phyloP scores from a whole-genome alignment of 2,329 filamentous ascomycete genomes.

The Aureobasidium namibiae region DNA sequence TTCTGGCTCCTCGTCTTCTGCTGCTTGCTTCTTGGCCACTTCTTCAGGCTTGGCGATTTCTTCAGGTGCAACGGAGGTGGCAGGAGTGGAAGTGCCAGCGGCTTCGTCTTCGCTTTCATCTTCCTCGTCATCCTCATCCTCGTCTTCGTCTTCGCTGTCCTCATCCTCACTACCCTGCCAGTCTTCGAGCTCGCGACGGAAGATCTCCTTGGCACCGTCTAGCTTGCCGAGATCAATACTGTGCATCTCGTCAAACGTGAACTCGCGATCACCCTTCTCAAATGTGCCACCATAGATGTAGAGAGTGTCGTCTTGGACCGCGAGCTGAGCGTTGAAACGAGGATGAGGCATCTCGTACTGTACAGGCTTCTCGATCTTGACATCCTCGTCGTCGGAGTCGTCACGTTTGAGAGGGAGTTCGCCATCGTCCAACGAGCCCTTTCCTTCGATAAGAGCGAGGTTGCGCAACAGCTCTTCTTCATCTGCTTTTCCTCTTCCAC shows the following conservation, averaged over 20 bases:
- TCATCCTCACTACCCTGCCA: slow-evolving; percentile 56
- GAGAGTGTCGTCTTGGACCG: slow-evolving; percentile 84
- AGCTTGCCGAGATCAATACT: slow-evolving; percentile 90
- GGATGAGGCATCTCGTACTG: slow-evolving; percentile 80
- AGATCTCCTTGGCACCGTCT: slow-evolving; percentile 88
- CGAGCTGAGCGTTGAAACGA: slow-evolving; percentile 82
- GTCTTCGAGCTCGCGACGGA: slow-evolving; percentile 74
- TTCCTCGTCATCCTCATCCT: slow-evolving; percentile 45
- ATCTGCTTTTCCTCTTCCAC: slow-evolving; percentile 76
- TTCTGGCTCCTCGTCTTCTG: slow-evolving; percentile 36
- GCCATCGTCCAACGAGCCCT: slow-evolving; percentile 44
- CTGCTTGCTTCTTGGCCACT: slow-evolving; percentile 38
- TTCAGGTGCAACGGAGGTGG: slow-evolving; percentile 33
- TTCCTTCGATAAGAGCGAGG: slow-evolving; percentile 75
- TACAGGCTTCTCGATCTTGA: slow-evolving; percentile 45
- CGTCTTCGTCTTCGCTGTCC: slow-evolving; percentile 40
- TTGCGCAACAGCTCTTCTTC: slow-evolving; percentile 86
- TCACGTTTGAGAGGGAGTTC: slow-evolving; percentile 21
- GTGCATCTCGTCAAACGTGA: slow-evolving; percentile 92
- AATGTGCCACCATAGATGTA: slow-evolving; percentile 95
- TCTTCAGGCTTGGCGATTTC: slow-evolving; percentile 16
- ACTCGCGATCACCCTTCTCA: slow-evolving; percentile 90
- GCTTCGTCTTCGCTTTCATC: slow-evolving; percentile 34
- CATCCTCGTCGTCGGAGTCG: slow-evolving; percentile 46
- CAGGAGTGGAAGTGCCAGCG: slow-evolving; percentile 40